These are phyloP conservation scores for Conidiobolus incongruus DNA, from an alignment of 371 early-diverging fungal species.

Conservation along the genomic window DNA sequence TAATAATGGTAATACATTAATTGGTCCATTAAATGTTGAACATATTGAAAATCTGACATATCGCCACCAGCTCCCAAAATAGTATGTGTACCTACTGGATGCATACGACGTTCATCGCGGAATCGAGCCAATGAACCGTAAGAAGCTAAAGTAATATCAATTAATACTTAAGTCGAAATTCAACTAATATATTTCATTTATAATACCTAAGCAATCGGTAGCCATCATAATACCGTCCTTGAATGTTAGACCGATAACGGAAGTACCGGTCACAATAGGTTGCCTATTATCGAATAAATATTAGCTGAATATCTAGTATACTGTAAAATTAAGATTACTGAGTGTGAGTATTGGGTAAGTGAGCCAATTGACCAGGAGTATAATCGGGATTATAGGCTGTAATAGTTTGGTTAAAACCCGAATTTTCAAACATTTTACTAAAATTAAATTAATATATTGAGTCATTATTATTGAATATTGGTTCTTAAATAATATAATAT, in stretches of 20 bases:
- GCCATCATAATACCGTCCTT: slow-evolving; percentile 96
- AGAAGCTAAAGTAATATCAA: slow-evolving; percentile 33
- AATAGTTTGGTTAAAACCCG: too few species aligned
- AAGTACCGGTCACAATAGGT: slow-evolving; percentile 93
- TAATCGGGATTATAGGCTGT: too few species aligned
- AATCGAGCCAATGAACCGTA: slow-evolving; percentile 93
- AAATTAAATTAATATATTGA: too few species aligned
- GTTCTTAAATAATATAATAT: too few species aligned
- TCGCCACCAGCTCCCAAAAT: slow-evolving; percentile 88
- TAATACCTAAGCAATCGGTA: slow-evolving; percentile 73
- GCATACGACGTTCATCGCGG: slow-evolving; percentile 73
- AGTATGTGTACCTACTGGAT: slow-evolving; percentile 57
- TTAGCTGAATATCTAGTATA: too few species aligned
- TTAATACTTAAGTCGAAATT: slow-evolving; percentile 1
- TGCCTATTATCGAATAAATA: slow-evolving; percentile 16
- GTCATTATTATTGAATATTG: too few species aligned
- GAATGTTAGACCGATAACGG: slow-evolving; percentile 85
- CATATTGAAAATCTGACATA: slow-evolving; percentile 83
- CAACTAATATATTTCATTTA: slow-evolving; percentile 1
- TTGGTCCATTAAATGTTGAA: slow-evolving; percentile 62
- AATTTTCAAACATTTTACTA: too few species aligned
- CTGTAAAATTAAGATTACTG: slow-evolving; percentile 1
- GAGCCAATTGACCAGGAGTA: background rate
- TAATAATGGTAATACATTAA: slow-evolving; percentile 31
- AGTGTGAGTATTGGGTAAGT: slow-evolving; percentile 4